phyloP scores from a whole-genome alignment of 495 filamentous ascomycete genomes.

The Penicillium pulvis region DNA sequence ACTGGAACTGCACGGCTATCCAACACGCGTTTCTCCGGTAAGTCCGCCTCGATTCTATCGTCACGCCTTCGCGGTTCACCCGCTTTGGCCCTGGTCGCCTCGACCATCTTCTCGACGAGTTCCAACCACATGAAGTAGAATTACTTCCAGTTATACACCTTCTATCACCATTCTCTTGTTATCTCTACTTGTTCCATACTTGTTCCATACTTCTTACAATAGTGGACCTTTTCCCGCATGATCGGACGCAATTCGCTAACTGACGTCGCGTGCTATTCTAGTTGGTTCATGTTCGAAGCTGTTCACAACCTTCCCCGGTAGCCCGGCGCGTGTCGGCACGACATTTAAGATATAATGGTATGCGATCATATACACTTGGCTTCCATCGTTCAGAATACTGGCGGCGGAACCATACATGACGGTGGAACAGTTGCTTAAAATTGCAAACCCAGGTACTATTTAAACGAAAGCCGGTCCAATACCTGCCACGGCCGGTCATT shows the following conservation, averaged over 20 bases:
- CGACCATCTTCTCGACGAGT: not conserved
- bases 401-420: conserved; percentile 6
- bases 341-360: conserved; percentile 43
- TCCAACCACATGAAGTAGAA: not conserved
- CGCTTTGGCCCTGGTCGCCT: conserved; percentile 3
- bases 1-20: conserved; percentile 3
- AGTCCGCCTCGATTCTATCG: conserved; percentile 13
- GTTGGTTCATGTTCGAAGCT: conserved; percentile 26
- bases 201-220: not conserved
- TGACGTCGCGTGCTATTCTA: conserved; percentile 23
- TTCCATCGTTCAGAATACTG: conserved; percentile 5
- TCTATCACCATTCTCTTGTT: not conserved
- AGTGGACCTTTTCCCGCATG: not conserved
- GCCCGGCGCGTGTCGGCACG: conserved; percentile 29
- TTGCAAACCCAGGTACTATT: conserved; percentile 71
- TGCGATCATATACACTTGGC: conserved; percentile 12
- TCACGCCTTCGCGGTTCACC: not conserved
- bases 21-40: conserved; percentile 29
- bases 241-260: conserved; percentile 13
- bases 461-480: conserved; percentile 94
- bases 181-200: not conserved
- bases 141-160: not conserved
- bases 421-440: conserved; percentile 24
- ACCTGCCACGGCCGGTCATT: conserved; percentile 69
- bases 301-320: conserved; percentile 28